Conservation (phyloP, 176 grass and related monocot genomes). For the Rhynchospora pubera region DNA sequence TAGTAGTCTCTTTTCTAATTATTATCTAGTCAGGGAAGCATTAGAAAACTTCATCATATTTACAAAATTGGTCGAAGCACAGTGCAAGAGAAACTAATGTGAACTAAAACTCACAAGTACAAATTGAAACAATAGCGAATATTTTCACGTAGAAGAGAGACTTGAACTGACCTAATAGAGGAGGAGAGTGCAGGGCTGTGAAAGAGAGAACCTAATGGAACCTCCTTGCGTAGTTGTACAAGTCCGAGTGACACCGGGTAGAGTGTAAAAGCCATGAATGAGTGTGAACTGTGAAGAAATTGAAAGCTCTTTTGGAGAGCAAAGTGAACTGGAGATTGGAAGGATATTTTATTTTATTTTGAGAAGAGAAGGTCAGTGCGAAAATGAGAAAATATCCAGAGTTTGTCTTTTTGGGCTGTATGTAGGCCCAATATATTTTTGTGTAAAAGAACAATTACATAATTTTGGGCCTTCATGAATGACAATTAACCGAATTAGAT, state of each 20-base stretch:
- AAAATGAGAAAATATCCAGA: background rate
- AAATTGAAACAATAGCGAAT: background rate
- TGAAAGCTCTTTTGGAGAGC: background rate
- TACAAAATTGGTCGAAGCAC: no score
- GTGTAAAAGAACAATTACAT: background rate
- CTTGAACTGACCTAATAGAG: constrained; percentile 8
- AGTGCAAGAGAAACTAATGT: no score
- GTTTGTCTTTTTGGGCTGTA: background rate
- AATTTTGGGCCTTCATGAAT: background rate
- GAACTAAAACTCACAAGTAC: background rate
- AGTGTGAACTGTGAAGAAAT: background rate
- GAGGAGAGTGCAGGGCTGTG: background rate
- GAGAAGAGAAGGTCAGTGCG: background rate
- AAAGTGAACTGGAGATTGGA: background rate
- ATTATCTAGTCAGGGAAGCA: no score
- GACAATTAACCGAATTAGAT: no score
- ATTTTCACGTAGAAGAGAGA: background rate
- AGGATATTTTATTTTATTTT: background rate
- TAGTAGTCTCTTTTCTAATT: no score
- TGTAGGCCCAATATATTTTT: background rate
- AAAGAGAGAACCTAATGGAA: background rate
- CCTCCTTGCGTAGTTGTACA: background rate
- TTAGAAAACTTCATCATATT: no score
- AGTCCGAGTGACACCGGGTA: background rate
- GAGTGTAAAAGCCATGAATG: constrained; percentile 17